Base-by-base conservation (phyloP, 495 filamentous ascomycete species). In the Penicillium cosmopolitanum region DNA sequence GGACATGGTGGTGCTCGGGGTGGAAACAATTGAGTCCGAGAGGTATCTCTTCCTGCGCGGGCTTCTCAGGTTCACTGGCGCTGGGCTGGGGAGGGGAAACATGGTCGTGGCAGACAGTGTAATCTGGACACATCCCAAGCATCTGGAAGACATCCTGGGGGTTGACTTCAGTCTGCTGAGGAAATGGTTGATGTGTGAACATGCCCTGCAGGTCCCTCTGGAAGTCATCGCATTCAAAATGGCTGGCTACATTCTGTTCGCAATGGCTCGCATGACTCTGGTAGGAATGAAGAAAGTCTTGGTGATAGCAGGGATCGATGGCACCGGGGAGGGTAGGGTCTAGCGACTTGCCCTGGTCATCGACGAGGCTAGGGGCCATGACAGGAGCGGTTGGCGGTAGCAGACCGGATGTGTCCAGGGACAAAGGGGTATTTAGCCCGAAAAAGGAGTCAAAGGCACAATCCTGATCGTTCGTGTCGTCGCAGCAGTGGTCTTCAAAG, bases 401-500 rank as follows among this genome's bases (percentile, higher is more conserved):
- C 9, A 74, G 54, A 7, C 61, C 62, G 28, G 65, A 63, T 5
- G 71, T 68, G 15, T 77, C 74, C 31, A 74, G 63, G 15, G 65
- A 62, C 25, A 77, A 47, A 1, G 72, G 69, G 19, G 67, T 60
- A 34, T 68, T 70, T 28, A 77, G 63, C 13, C 68, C 74, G 46
- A 80, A 72, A 16, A 77, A 56, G 8, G 72, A 61, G 19, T 77
- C 77, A 38, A 78, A 68, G 18, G 58, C 66, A 35, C 74, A 72
- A 23, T 74, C 68, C 50, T 66, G 53, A 48, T 44, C 55, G 11
- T 68, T 56, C 9, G 34, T 56, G 1, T 34, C 57, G 2, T 71
- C 61, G 7, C 73, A 79, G 60, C 78, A 80, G 51, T 78, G 75
- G 15, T 72, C 65, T 10, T 79, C 76, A 34, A 77, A 79, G 59